Evolutionary conservation across 176 grass and related monocot genomes (phyloP).

Genomic region (Microstegium vimineum): DNA sequence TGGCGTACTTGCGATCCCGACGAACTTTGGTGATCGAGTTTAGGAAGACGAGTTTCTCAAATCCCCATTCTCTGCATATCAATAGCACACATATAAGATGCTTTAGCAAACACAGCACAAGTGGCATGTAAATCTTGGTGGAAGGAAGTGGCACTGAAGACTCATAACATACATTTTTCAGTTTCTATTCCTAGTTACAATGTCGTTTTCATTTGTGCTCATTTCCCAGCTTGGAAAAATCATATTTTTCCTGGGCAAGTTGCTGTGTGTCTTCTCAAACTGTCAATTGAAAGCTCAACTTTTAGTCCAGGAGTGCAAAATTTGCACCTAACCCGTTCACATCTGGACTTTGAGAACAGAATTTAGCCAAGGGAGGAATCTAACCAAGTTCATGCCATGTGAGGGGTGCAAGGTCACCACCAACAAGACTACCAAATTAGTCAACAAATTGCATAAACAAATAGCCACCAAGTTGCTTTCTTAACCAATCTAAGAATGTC

Average conservation of each 20-base stretch:
- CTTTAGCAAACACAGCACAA: background rate
- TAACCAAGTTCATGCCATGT: background rate
- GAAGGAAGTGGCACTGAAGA: background rate
- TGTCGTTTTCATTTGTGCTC: background rate
- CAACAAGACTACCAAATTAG: background rate
- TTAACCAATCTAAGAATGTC: slow-evolving; percentile 18
- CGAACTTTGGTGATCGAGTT: slow-evolving; percentile 60
- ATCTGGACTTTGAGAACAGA: background rate
- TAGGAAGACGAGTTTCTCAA: slow-evolving; percentile 79
- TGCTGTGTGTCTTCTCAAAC: background rate
- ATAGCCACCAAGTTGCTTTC: background rate
- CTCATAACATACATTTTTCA: background rate
- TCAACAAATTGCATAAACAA: slow-evolving; percentile 32
- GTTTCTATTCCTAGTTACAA: background rate
- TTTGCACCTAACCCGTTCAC: background rate
- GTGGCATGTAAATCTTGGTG: background rate
- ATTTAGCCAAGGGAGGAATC: slow-evolving; percentile 3
- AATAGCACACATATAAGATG: background rate
- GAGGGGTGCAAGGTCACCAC: slow-evolving; percentile 5
- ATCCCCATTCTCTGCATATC: slow-evolving; percentile 72
- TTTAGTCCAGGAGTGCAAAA: background rate
- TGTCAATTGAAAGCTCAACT: background rate
- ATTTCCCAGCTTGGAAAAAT: background rate
- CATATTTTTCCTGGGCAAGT: background rate
- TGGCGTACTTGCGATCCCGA: slow-evolving; percentile 84